These are phyloP conservation scores for Umbelopsis ramanniana DNA, from an alignment of 192 early-diverging fungal genomes.

Conservation along the genomic window DNA sequence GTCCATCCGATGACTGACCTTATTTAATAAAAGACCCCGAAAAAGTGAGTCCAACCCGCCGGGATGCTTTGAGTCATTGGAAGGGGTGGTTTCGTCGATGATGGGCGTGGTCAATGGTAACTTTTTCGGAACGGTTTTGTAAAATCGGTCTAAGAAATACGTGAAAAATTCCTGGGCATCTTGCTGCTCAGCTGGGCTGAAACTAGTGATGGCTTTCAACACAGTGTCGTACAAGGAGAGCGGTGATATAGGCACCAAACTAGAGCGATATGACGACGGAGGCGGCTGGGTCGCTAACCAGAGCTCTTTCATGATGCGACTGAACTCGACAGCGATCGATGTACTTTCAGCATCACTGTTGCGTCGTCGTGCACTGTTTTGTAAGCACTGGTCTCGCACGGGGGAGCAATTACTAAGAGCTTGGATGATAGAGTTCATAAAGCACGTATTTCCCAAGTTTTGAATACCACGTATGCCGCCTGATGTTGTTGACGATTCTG, in stretches of 20 bases:
- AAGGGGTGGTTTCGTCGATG: background rate
- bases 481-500: slow-evolving; percentile 35
- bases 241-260: slow-evolving; percentile 16
- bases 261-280: slow-evolving; percentile 14
- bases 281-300: slow-evolving; percentile 9
- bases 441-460: slow-evolving; percentile 82
- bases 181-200: slow-evolving; percentile 71
- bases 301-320: slow-evolving; percentile 19
- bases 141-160: slow-evolving; percentile 82
- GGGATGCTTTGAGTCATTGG: slow-evolving; percentile 14
- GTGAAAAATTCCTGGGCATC: slow-evolving; percentile 93
- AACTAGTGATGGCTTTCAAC: slow-evolving; percentile 20
- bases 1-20: slow-evolving; percentile 9
- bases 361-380: background rate
- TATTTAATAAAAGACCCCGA: slow-evolving; percentile 19
- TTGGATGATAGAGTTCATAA: slow-evolving; percentile 80
- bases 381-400: slow-evolving; percentile 15
- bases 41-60: slow-evolving; percentile 7
- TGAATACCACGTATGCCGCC: slow-evolving; percentile 68
- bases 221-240: slow-evolving; percentile 23
- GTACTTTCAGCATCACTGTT: slow-evolving; percentile 65
- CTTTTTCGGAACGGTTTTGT: slow-evolving; percentile 56
- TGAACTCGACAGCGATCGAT: slow-evolving; percentile 71
- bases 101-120: background rate
- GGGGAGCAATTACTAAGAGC: slow-evolving; percentile 67